These are phyloP conservation scores for Elsinoe australis DNA, from an alignment of 2,329 filamentous ascomycete genomes.

Conservation along the genomic window DNA sequence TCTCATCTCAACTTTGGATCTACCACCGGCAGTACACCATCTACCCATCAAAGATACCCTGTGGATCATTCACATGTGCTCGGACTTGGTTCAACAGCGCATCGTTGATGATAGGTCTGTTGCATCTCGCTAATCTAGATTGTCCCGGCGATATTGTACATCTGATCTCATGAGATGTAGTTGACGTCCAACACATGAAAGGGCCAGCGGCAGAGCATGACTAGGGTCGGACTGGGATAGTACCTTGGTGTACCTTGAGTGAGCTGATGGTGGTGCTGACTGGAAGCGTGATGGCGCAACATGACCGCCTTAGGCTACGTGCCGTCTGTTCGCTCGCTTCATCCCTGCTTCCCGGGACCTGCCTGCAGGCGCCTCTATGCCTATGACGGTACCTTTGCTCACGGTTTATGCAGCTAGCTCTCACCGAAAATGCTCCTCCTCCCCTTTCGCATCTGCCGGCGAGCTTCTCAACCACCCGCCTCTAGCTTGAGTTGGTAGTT, in stretches of 20 bases:
- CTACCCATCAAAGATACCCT: no score
- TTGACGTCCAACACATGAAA: background rate
- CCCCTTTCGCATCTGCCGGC: no score
- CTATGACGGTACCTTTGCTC: constrained; percentile 3
- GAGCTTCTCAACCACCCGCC: no score
- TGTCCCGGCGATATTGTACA: constrained; percentile 2
- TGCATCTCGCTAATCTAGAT: no score
- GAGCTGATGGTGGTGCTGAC: background rate
- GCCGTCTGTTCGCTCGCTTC: background rate
- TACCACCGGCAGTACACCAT: no score
- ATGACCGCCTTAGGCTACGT: background rate
- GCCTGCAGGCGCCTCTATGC: background rate
- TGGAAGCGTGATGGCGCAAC: background rate
- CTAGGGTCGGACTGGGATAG: background rate
- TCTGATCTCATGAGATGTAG: constrained; percentile 7
- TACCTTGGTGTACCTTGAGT: background rate
- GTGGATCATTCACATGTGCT: no score
- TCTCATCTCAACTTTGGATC: no score
- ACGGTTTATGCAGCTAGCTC: background rate
- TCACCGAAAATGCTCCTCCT: no score
- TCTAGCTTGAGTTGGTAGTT: no score
- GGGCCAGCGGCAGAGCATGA: no score
- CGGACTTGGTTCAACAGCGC: no score
- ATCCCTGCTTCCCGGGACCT: background rate
- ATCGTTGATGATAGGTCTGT: no score